Evolutionary conservation across 768 basidiomycete genomes (phyloP).

Genomic region (Mycena maculata): DNA sequence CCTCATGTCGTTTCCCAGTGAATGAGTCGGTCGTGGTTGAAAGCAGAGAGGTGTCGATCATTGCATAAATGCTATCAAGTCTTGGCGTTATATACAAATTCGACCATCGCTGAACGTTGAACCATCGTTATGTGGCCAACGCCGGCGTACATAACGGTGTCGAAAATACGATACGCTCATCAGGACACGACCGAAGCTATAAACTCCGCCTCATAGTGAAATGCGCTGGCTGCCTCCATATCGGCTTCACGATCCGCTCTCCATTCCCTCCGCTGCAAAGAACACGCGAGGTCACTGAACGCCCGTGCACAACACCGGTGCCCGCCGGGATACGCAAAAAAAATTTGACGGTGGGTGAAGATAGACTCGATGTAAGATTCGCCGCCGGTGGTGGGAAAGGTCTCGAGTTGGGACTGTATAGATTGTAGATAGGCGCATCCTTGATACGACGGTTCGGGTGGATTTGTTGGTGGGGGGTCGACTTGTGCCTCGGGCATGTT

Average conservation of each 20-base stretch:
- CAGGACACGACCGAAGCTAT: constrained; percentile 49
- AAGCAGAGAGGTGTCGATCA: no score
- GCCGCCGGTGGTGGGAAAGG: constrained; percentile 70
- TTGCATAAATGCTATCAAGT: no score
- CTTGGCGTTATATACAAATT: no score
- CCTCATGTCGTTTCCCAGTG: no score
- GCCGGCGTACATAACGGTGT: no score
- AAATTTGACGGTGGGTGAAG: constrained; percentile 80
- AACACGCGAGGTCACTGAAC: constrained; percentile 73
- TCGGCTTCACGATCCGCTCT: constrained; percentile 78
- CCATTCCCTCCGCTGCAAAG: constrained; percentile 74
- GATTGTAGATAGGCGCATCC: constrained; percentile 74
- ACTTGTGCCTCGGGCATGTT: constrained; percentile 59
- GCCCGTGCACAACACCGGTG: constrained; percentile 74
- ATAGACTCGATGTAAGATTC: constrained; percentile 84
- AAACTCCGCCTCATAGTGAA: constrained; percentile 76
- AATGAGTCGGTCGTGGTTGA: no score
- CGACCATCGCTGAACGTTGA: no score
- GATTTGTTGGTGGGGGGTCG: constrained; percentile 57
- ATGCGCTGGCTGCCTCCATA: constrained; percentile 73
- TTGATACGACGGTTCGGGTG: constrained; percentile 47
- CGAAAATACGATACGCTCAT: no score
- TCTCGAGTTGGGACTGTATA: constrained; percentile 67
- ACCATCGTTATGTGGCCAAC: no score
- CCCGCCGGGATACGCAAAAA: constrained; percentile 68